Conservation (phyloP, 495 filamentous ascomycete genomes). For the Penicillium psychrofluorescens region DNA sequence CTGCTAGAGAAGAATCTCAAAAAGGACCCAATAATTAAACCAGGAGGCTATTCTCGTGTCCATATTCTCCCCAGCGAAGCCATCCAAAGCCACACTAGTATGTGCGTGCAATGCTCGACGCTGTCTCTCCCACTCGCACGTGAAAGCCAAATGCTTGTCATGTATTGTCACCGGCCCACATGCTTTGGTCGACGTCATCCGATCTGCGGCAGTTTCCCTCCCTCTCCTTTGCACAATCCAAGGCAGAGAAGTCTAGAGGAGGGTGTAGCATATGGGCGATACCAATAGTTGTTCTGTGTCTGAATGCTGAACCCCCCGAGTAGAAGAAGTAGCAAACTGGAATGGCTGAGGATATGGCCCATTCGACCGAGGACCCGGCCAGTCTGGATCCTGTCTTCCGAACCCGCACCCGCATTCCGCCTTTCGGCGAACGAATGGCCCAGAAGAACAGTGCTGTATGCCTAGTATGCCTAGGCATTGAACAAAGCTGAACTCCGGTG, state of each 20-base stretch:
- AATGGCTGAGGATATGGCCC: constrained; percentile 10
- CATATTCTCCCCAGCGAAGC: no score
- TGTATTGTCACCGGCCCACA: constrained; percentile 20
- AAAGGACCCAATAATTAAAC: no score
- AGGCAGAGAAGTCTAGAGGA: background rate
- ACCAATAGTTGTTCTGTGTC: background rate
- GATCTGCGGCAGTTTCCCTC: background rate
- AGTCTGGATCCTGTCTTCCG: constrained; percentile 37
- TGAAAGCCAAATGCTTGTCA: constrained; percentile 13
- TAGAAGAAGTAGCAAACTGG: background rate
- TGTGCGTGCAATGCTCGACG: no score
- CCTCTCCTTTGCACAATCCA: background rate
- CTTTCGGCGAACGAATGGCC: constrained; percentile 14
- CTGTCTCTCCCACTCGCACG: constrained; percentile 5
- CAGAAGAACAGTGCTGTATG: background rate
- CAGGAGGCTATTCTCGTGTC: no score
- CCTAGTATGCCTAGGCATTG: constrained; percentile 19
- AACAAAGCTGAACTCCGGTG: constrained; percentile 25
- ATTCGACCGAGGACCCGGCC: constrained; percentile 38
- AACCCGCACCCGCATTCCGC: constrained; percentile 27
- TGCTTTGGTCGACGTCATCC: constrained; percentile 29
- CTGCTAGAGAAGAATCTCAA: background rate
- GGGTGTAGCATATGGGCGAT: background rate
- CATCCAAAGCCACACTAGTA: no score
- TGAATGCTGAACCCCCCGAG: background rate